Base-by-base conservation (phyloP, 2,329 filamentous ascomycete genomes). In the Cladosporium cucumerinum region DNA sequence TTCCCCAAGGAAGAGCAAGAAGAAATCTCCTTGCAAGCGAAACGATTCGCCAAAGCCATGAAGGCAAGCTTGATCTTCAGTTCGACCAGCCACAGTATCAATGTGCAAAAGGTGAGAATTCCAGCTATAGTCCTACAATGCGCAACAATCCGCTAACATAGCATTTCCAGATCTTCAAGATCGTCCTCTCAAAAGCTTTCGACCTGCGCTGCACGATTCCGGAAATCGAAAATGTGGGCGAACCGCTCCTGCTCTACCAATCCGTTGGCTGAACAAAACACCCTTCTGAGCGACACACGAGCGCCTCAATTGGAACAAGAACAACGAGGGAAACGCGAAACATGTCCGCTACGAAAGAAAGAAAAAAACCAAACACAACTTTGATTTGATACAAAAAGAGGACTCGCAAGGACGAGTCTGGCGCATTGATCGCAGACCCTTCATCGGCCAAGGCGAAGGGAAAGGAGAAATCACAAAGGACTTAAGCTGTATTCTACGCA, bases 191-290 rank as follows among this genome's bases (percentile, higher is more conserved):
- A 69, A 99, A 99, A 81, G 95, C 95, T 1, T 99, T 99, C 76
- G 95, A 99, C 78, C 86, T 99, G 65, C 97, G 97, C 79, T 99
- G 95, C 83, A 99, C 95, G 32, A 98, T 99, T 75, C 95, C 95
- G 57, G 95, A 99, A 80, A 98, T 99, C 78, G 94, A 97, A 80
- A 96, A 98, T 77, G 90, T 97, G 65, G 95, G 95, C 79, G 95
- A 99, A 80, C 95, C 95, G 25, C 84, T 99, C 59, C 85, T 99
- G 55, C 86, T 99, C 69, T 99, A 99, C 71, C 81, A 83, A 70
- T 75, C 78, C 68, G 79, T 82, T n/a, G 71, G 73, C 26, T 70
- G 64, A 67, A 46, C n/a, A 39, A 32, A 32, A 28, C 23, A 28
- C 18, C 28, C 25, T 11, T 11, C 25, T 28, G 39, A 46, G 39